Percentiles rank a stretch among this genome's conserved stretches.
Conservation (phyloP, 1,139 yeast species). For the Taphrina sp. region DNA sequence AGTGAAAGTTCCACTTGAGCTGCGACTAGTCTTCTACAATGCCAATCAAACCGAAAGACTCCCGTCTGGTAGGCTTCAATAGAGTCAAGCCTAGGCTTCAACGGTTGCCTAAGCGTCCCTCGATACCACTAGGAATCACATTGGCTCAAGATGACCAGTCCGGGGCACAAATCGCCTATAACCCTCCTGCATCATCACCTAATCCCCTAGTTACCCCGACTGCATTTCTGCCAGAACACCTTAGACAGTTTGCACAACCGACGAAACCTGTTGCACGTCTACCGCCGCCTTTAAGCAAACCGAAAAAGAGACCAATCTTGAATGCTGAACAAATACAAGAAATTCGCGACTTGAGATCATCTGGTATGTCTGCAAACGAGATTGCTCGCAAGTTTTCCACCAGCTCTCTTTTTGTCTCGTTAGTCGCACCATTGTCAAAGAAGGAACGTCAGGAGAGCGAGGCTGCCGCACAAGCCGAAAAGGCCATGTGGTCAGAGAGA, state of each 20-base stretch:
- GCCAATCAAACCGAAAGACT: constrained; percentile 30
- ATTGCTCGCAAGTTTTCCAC: constrained; percentile 27
- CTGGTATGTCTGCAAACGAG: constrained; percentile 10
- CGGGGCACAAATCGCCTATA: constrained; percentile 26
- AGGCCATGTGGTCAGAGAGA: constrained; percentile 27
- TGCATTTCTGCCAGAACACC: constrained; percentile 24
- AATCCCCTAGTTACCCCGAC: constrained; percentile 27
- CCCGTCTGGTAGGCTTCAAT: constrained; percentile 25
- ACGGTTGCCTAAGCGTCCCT: constrained; percentile 26
- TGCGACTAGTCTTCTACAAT: too few species aligned
- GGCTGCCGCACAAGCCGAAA: constrained; percentile 13
- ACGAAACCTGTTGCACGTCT: not conserved
- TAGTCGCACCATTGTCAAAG: constrained; percentile 25
- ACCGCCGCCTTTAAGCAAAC: constrained; percentile 24
- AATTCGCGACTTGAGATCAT: constrained; percentile 2
- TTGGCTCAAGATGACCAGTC: constrained; percentile 14
- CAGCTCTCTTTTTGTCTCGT: constrained; percentile 24
- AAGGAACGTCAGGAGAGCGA: constrained; percentile 5
- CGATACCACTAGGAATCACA: constrained; percentile 28
- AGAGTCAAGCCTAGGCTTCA: constrained; percentile 27
- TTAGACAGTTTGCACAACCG: constrained; percentile 4
- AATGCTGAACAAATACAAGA: constrained; percentile 19
- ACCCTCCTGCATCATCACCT: constrained; percentile 33
- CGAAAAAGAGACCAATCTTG: constrained; percentile 10
- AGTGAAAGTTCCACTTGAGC: too few species aligned